Evolutionary conservation across 1,284 basidiomycete genomes (phyloP).

Genomic region (Schizophyllum amplum): DNA sequence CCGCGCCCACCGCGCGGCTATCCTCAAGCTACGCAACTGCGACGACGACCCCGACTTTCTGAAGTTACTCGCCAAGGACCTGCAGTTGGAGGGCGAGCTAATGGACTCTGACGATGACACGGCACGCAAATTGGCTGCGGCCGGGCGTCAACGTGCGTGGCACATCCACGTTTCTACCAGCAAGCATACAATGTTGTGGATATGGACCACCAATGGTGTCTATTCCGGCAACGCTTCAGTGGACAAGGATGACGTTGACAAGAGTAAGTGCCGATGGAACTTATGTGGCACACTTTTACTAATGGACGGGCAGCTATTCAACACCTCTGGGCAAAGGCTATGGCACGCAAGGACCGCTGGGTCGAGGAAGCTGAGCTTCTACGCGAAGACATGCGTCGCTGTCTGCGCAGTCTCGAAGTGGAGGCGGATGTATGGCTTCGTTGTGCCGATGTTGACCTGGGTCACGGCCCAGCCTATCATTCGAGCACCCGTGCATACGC

Average conservation of each 20-base stretch:
- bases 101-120: neutral
- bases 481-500: too few species aligned
- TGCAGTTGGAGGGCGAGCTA: neutral
- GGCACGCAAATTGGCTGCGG: neutral
- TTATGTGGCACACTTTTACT: too few species aligned
- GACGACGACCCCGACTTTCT: neutral
- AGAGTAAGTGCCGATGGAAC: neutral
- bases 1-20: too few species aligned
- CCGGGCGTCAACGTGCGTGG: neutral
- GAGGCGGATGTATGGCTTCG: too few species aligned
- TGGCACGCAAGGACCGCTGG: too few species aligned
- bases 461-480: too few species aligned
- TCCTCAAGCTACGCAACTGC: too few species aligned
- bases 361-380: constrained; percentile 5
- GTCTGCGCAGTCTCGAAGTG: constrained; percentile 1
- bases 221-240: constrained; percentile 1
- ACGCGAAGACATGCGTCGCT: constrained; percentile 4
- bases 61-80: neutral
- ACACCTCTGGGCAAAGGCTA: constrained; percentile 7
- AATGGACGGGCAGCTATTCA: constrained; percentile 7
- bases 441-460: too few species aligned
- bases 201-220: too few species aligned
- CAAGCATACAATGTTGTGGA: too few species aligned
- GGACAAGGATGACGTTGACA: constrained; percentile 5
- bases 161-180: neutral